Conservation (phyloP, 495 filamentous ascomycete species). For the Chaetomium cochliodes region DNA sequence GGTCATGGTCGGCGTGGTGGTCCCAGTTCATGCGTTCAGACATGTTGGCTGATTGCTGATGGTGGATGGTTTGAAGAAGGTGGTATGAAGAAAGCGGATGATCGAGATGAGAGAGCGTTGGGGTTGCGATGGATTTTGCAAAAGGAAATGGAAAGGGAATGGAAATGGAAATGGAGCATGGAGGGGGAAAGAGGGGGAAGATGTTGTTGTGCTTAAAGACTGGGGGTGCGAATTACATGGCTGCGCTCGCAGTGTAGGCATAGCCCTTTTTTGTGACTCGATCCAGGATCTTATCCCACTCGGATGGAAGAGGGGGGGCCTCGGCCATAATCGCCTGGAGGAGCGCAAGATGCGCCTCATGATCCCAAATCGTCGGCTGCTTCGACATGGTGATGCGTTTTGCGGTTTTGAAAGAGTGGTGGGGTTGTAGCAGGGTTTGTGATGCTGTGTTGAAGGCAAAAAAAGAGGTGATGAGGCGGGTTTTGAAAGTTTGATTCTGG, state of each 20-base stretch:
- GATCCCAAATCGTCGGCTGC: slow-evolving; percentile 35
- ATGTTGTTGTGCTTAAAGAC: not conserved
- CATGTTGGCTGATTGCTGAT: slow-evolving; percentile 15
- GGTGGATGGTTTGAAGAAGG: not conserved
- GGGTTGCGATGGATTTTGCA: not conserved
- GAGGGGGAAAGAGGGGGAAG: not conserved
- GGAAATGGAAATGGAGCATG: not conserved
- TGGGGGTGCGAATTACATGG: slow-evolving; percentile 28
- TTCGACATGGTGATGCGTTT: slow-evolving; percentile 26
- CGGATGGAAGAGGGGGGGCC: slow-evolving; percentile 15
- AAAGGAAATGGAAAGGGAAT: slow-evolving; percentile 7
- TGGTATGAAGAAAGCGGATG: not conserved
- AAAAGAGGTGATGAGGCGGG: not conserved
- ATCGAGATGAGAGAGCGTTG: not conserved
- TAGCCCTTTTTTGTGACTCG: slow-evolving; percentile 28
- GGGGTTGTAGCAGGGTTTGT: not conserved
- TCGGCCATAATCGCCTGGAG: slow-evolving; percentile 34
- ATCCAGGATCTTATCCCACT: slow-evolving; percentile 32
- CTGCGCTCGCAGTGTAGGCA: slow-evolving; percentile 32
- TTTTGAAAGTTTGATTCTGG: not conserved
- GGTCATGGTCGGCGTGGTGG: slow-evolving; percentile 32
- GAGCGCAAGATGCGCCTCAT: slow-evolving; percentile 36
- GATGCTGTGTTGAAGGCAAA: not conserved
- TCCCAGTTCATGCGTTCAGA: slow-evolving; percentile 34
- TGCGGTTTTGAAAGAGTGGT: not conserved